Base-by-base conservation (phyloP, 2,329 filamentous ascomycete genomes). In the Fusarium floridanum region DNA sequence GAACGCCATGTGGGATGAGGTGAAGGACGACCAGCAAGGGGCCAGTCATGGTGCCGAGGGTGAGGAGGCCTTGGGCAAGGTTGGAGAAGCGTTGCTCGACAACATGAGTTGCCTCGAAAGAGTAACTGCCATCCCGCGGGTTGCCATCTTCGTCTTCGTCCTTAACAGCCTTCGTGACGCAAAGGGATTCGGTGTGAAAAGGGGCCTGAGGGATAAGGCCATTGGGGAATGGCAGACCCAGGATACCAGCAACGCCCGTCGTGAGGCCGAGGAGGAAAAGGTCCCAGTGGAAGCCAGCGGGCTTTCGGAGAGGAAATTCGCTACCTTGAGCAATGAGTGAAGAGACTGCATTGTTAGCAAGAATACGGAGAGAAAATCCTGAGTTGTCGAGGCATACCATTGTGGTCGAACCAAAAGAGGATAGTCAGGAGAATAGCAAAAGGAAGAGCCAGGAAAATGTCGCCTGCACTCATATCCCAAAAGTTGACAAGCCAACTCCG, bases 331-430 rank as follows among this genome's bases (percentile, higher is more conserved):
- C 93, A 64, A 95, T 95, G 34, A 96, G 88, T 7, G 93, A 95
- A 0, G 93, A 95, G 2, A 95, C 93, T 70, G 5, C 20, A 20
- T 9, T 14, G 37, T 64, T 17, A 61, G 61, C 73, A 27, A 14
- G 56, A 39, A 32, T 20, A 32, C 27, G 48, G 2, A 32, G 17
- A 32, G 14, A 14, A 12, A 39, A 39, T 16, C 17, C 22, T 17
- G 4, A 11, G 20, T 59, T 27, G 11, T 50, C 9, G 37, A 5
- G 59, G 73, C 85, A 71, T 85, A 94, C 92, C 92, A 76, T 97
- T 97, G 79, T 97, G 95, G 79, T 97, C 95, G 81, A 97, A 97
- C 85, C 93, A 97, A 81, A 97, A 97, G 6, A 97, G 84, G 24
- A 97, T 91, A 0, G 95, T 97, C 17, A 97, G 86, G 2, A 97